phyloP scores from a whole-genome alignment of 192 early-diverging fungal genomes.

The Backusella westeae region DNA sequence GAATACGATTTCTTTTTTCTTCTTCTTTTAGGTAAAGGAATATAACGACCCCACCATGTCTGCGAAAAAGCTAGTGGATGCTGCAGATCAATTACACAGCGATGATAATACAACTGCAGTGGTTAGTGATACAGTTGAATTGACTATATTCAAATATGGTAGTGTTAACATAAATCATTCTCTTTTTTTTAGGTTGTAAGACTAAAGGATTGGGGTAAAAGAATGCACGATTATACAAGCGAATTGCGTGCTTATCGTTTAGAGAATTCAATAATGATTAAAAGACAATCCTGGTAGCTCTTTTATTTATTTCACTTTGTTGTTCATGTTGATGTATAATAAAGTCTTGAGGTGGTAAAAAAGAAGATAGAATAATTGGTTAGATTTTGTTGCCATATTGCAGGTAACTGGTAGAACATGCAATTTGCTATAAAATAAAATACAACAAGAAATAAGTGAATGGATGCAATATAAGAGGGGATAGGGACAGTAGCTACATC shows the following conservation, averaged over 20 bases:
- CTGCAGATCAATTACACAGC: slow-evolving; percentile 62
- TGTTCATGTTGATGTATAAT: too few species aligned
- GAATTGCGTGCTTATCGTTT: slow-evolving; percentile 58
- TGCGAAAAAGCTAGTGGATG: slow-evolving; percentile 57
- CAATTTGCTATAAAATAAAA: too few species aligned
- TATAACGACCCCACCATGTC: slow-evolving; percentile 53
- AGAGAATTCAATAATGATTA: slow-evolving; percentile 44
- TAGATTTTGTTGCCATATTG: background rate
- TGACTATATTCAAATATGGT: too few species aligned
- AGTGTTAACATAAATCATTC: background rate
- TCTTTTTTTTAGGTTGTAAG: slow-evolving; percentile 52
- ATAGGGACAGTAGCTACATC: too few species aligned
- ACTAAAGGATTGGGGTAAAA: slow-evolving; percentile 65
- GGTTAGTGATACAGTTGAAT: slow-evolving; percentile 29
- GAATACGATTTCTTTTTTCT: too few species aligned
- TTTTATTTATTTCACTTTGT: background rate
- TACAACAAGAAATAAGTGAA: too few species aligned
- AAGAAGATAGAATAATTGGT: too few species aligned
- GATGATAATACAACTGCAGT: slow-evolving; percentile 70
- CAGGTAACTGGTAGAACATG: too few species aligned
- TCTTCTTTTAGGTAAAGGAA: slow-evolving; percentile 46
- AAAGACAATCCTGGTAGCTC: slow-evolving; percentile 34
- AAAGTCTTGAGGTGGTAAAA: too few species aligned
- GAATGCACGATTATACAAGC: slow-evolving; percentile 65
- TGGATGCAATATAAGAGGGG: too few species aligned